phyloP scores from a whole-genome alignment of 1,284 basidiomycete species.

The Schizopora paradoxa region DNA sequence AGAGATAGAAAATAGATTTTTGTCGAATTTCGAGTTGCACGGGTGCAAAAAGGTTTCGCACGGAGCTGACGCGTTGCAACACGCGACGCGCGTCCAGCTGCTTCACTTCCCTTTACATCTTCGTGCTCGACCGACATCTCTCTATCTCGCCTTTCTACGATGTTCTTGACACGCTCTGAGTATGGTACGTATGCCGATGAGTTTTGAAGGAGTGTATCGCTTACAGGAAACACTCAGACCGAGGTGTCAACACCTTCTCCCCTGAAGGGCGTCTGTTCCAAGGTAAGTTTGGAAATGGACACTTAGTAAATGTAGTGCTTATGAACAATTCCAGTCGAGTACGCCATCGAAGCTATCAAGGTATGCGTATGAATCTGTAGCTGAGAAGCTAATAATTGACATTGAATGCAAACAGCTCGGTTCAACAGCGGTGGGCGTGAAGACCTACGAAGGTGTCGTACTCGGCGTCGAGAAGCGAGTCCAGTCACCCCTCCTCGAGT shows the following conservation, averaged over 20 bases:
- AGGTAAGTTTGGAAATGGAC: slow-evolving; percentile 41
- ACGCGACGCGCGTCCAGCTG: slow-evolving; percentile 16
- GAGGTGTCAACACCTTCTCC: slow-evolving; percentile 98
- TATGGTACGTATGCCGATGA: slow-evolving; percentile 52
- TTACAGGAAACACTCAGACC: slow-evolving; percentile 51
- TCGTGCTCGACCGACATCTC: background rate
- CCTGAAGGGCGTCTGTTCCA: slow-evolving; percentile 94
- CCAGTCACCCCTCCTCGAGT: slow-evolving; percentile 93
- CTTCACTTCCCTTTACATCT: background rate
- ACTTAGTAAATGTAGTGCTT: slow-evolving; percentile 16
- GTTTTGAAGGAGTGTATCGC: slow-evolving; percentile 1
- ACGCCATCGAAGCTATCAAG: slow-evolving; percentile 98
- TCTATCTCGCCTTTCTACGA: slow-evolving; percentile 26
- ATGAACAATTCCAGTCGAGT: slow-evolving; percentile 70
- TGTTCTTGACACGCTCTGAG: slow-evolving; percentile 93
- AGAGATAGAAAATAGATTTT: too few relatives aligned
- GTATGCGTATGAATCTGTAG: slow-evolving; percentile 37
- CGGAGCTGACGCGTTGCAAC: background rate
- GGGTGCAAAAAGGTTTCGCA: background rate
- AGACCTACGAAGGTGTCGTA: slow-evolving; percentile 83
- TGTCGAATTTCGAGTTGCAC: too few relatives aligned
- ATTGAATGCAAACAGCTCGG: slow-evolving; percentile 63
- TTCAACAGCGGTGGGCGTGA: slow-evolving; percentile 94
- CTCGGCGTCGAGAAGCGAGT: slow-evolving; percentile 98
- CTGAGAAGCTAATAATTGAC: slow-evolving; percentile 8